Conservation (phyloP, 1,284 basidiomycete species). For the Trichosporon asahii region DNA sequence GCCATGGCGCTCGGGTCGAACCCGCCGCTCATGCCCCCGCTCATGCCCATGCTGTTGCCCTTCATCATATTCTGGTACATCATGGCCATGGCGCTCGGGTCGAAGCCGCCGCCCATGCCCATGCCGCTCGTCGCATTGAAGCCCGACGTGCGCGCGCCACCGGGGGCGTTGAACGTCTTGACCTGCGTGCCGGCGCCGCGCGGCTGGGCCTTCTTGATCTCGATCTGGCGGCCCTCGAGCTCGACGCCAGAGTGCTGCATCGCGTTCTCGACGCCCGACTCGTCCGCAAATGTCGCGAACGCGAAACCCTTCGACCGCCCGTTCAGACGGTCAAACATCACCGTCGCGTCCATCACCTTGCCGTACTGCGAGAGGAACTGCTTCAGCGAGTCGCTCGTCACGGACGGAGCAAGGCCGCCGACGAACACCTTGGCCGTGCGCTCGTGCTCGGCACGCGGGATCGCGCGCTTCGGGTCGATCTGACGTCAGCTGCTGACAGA, state of each 20-base stretch:
- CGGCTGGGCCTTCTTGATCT: conserved; percentile 89
- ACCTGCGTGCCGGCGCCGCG: conserved; percentile 54
- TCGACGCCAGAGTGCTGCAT: conserved; percentile 79
- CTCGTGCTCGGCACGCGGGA: conserved; percentile 90
- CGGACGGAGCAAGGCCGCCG: conserved; percentile 83
- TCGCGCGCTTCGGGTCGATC: conserved; percentile 99
- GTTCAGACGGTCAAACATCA: conserved; percentile 98
- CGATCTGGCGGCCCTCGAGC: conserved; percentile 93
- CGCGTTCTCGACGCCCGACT: conserved; percentile 77
- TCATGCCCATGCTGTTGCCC: conserved; percentile 24
- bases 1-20: conserved; percentile 58
- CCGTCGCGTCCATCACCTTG: conserved; percentile 90
- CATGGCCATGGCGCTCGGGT: conserved; percentile 56
- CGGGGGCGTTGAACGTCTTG: conserved; percentile 43
- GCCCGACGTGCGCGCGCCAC: conserved; percentile 25
- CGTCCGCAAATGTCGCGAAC: conserved; percentile 88
- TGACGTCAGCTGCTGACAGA: conserved; percentile 49
- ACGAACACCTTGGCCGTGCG: conserved; percentile 92
- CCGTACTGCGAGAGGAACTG: conserved; percentile 86
- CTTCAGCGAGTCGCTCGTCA: conserved; percentile 90
- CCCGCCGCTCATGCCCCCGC: conserved; percentile 32
- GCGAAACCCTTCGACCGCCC: conserved; percentile 95
- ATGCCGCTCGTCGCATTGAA: conserved; percentile 24
- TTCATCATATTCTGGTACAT: conserved; percentile 58
- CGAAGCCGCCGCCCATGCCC: conserved; percentile 45